A percentile compares a stretch with the other conserved stretches of the same genome.
Conservation (phyloP, 164 flowering plant species). For the Macadamia integrifolia region DNA sequence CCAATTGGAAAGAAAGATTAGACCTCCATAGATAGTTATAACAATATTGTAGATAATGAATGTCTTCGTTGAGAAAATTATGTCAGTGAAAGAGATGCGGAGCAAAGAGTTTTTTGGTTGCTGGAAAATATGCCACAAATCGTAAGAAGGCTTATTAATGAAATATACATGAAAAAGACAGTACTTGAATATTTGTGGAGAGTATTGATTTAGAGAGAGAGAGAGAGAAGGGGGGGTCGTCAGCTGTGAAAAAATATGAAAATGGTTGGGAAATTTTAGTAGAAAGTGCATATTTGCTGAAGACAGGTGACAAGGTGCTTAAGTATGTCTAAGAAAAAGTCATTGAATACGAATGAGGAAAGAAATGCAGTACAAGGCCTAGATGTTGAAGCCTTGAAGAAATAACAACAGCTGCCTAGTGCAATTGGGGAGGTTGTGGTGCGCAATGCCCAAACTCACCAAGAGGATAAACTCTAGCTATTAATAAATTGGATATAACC, state of each 20-base stretch:
- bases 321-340: neutral
- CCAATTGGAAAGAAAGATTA: conserved; percentile 19
- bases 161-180: too few species aligned
- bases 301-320: neutral
- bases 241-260: too few species aligned
- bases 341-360: too few species aligned
- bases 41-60: neutral
- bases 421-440: too few species aligned
- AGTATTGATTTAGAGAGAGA: neutral
- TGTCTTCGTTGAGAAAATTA: neutral
- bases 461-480: neutral
- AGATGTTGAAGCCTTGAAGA: too few species aligned
- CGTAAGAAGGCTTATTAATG: too few species aligned
- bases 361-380: too few species aligned
- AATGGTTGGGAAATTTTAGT: too few species aligned
- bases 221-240: too few species aligned
- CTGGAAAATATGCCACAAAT: neutral
- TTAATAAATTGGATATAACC: neutral
- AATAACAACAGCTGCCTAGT: too few species aligned
- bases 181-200: neutral
- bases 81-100: neutral
- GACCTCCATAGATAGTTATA: conserved; percentile 1
- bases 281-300: neutral
- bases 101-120: neutral
- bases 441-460: neutral